Percentiles rank a stretch among this genome's conserved stretches.
Evolutionary conservation across 139 green algal genomes (phyloP).

Genomic region (Picochlorum sp.): DNA sequence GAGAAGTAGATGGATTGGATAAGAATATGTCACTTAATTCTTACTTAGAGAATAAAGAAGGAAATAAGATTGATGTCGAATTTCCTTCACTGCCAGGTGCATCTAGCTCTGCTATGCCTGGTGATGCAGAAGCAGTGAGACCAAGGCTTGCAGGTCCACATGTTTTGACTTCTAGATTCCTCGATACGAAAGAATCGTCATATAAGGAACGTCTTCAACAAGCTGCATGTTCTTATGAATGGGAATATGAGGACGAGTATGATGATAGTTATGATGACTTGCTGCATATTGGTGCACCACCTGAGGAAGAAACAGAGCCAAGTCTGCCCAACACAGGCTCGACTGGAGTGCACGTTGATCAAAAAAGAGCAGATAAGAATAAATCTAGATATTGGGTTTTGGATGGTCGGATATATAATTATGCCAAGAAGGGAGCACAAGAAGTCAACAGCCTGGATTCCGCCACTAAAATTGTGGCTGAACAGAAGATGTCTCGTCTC

Average conservation of each 20-base stretch:
- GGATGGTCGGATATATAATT: constrained; percentile 75
- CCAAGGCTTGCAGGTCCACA: background rate
- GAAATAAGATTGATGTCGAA: background rate
- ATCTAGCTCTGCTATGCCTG: too few relatives aligned
- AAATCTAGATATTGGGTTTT: constrained; percentile 43
- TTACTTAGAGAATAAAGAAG: background rate
- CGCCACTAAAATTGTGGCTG: constrained; percentile 28
- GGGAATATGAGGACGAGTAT: constrained; percentile 77
- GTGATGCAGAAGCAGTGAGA: too few relatives aligned
- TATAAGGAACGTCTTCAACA: constrained; percentile 13
- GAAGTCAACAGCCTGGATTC: constrained; percentile 32
- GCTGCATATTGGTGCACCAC: constrained; percentile 23
- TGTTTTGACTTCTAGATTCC: constrained; percentile 6
- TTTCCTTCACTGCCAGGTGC: background rate
- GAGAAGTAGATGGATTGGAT: constrained; percentile 35
- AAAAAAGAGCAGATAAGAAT: constrained; percentile 3
- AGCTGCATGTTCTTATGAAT: constrained; percentile 27
- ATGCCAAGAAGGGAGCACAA: constrained; percentile 53
- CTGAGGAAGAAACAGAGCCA: constrained; percentile 46
- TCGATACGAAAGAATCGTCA: constrained; percentile 14
- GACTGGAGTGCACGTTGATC: background rate
- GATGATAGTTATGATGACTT: constrained; percentile 77
- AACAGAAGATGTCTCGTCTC: constrained; percentile 22
- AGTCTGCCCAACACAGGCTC: background rate
- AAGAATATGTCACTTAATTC: too few relatives aligned